Percentiles rank a stretch among this genome's conserved stretches.
Evolutionary conservation across 2,329 filamentous ascomycete species (phyloP).

Genomic region (Fusarium albosuccineum): DNA sequence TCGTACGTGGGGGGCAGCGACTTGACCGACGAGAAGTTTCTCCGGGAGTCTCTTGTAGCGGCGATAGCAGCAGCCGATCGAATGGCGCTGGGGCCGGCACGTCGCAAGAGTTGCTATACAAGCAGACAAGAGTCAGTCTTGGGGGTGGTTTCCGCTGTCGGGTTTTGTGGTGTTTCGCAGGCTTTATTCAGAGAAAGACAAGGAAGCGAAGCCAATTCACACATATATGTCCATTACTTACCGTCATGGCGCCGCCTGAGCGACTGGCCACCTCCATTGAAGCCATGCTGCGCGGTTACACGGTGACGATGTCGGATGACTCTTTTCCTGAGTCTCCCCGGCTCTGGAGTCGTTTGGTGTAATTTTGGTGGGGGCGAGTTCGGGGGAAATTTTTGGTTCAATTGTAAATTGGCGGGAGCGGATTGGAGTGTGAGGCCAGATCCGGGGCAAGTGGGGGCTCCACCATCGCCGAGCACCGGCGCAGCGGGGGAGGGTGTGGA

Average conservation of each 20-base stretch:
- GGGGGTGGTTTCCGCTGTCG: constrained; percentile 6
- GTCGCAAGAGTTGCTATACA: constrained; percentile 55
- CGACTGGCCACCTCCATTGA: constrained; percentile 64
- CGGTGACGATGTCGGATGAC: constrained; percentile 32
- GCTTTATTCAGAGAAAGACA: constrained; percentile 12
- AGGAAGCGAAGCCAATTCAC: not conserved
- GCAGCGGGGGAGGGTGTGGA: constrained; percentile 10
- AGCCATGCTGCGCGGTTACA: constrained; percentile 56
- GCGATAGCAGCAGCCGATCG: constrained; percentile 42
- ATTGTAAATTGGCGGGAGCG: constrained; percentile 52
- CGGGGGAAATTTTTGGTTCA: constrained; percentile 47
- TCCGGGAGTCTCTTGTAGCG: constrained; percentile 52
- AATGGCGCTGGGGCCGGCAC: constrained; percentile 50
- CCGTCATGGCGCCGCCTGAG: constrained; percentile 62
- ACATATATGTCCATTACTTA: constrained; percentile 44
- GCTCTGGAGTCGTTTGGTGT: constrained; percentile 21
- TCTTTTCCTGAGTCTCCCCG: constrained; percentile 20
- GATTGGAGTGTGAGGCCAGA: constrained; percentile 50
- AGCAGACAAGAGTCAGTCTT: constrained; percentile 20
- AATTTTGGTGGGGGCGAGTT: constrained; percentile 46
- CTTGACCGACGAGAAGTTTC: constrained; percentile 56
- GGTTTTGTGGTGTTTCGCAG: not conserved
- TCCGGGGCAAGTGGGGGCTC: constrained; percentile 45
- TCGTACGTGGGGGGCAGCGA: constrained; percentile 79
- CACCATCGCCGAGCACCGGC: constrained; percentile 41